phyloP scores from a whole-genome alignment of 1,284 basidiomycete genomes.

The Rhodotorula sp. region DNA sequence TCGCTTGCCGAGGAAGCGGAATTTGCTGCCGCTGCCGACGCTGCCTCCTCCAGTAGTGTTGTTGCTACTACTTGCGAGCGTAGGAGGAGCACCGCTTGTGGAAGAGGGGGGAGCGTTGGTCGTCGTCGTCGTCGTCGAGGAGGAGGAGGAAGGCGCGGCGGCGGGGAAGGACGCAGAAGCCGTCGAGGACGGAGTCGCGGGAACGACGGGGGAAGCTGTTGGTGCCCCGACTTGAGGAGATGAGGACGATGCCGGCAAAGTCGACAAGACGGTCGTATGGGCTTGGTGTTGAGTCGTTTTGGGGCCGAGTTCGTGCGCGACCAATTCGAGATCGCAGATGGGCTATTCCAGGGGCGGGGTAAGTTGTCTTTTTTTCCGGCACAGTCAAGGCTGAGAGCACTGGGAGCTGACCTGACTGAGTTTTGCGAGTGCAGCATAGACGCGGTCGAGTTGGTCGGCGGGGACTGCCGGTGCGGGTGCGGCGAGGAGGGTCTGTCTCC shows the following conservation, averaged over 20 bases:
- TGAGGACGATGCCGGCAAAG: no score
- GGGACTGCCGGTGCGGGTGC: neutral
- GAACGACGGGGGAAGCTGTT: no score
- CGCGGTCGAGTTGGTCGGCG: neutral
- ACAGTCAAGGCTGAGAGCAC: neutral
- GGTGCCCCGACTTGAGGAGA: no score
- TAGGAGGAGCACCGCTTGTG: neutral
- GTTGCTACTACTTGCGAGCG: neutral
- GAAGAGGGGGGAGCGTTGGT: no score
- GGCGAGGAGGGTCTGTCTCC: neutral
- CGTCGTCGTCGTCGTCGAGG: no score
- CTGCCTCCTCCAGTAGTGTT: neutral
- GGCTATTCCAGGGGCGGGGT: conserved; percentile 14
- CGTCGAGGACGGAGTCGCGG: no score
- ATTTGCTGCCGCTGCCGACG: conserved; percentile 1
- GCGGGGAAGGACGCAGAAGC: no score
- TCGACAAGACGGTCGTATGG: neutral
- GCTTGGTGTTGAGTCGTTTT: neutral
- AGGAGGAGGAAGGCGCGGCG: no score
- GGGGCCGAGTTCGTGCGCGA: conserved; percentile 26
- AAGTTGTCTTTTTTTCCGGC: neutral
- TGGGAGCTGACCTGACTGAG: neutral
- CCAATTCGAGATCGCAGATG: conserved; percentile 35
- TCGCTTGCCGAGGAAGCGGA: conserved; percentile 31
- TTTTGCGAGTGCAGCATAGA: neutral